These are phyloP conservation scores for Trichocomaceae sp. DNA, from an alignment of 2,329 filamentous ascomycete species.

Conservation along the genomic window DNA sequence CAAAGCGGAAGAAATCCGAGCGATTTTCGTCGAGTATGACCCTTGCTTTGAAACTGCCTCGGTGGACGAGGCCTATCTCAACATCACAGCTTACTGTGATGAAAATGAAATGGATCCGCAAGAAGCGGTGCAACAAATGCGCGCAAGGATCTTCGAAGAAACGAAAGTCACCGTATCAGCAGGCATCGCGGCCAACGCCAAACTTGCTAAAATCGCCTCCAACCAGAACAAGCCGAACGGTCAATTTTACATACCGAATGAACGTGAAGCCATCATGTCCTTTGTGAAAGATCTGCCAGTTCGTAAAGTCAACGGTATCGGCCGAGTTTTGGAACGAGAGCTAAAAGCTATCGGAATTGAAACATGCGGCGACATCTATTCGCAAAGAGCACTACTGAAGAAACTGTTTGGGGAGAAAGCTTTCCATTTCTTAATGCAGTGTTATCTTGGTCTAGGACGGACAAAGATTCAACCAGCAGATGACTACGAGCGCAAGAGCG, in stretches of 20 bases:
- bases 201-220: slow-evolving; percentile 89
- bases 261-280: slow-evolving; percentile 66
- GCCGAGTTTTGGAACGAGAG: slow-evolving; percentile 86
- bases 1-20: slow-evolving; percentile 81
- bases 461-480: slow-evolving; percentile 81
- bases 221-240: slow-evolving; percentile 97
- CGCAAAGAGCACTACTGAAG: slow-evolving; percentile 63
- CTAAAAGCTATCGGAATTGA: slow-evolving; percentile 79
- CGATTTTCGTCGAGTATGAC: slow-evolving; percentile 80
- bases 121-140: slow-evolving; percentile 69
- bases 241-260: slow-evolving; percentile 68
- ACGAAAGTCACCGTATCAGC: slow-evolving; percentile 86
- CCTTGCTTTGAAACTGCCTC: slow-evolving; percentile 86
- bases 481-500: slow-evolving; percentile 84
- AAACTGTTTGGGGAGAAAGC: slow-evolving; percentile 87
- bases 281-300: slow-evolving; percentile 83
- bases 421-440: slow-evolving; percentile 76
- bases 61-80: slow-evolving; percentile 93
- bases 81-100: slow-evolving; percentile 79
- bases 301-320: slow-evolving; percentile 91
- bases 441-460: slow-evolving; percentile 77
- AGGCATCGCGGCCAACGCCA: slow-evolving; percentile 88
- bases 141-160: slow-evolving; percentile 65
- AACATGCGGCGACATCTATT: slow-evolving; percentile 81
- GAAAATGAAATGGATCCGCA: slow-evolving; percentile 62